These are phyloP conservation scores for Chlorella vulgaris DNA, from an alignment of 139 green algal species.

Conservation along the genomic window DNA sequence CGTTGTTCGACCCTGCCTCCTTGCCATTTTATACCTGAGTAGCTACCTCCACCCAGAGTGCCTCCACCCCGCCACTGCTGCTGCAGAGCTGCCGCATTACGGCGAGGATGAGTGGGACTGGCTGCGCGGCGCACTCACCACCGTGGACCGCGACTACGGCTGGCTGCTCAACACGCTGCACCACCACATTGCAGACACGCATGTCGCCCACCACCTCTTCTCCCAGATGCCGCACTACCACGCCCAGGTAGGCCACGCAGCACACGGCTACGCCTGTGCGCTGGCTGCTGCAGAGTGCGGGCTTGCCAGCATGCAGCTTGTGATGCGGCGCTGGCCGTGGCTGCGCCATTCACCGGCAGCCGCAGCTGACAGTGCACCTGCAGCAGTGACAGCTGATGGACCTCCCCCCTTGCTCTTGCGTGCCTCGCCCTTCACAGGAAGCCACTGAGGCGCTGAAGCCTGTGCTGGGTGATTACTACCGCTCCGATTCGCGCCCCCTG, in stretches of 20 bases:
- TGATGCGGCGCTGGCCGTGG: not conserved
- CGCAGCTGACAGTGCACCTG: not conserved
- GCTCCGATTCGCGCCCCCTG: slow-evolving; percentile 68
- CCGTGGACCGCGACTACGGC: slow-evolving; percentile 87
- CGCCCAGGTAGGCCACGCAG: slow-evolving; percentile 53
- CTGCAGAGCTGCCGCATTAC: slow-evolving; percentile 79
- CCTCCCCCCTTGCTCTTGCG: not conserved
- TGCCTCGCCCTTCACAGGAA: slow-evolving; percentile 56
- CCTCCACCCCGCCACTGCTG: not conserved
- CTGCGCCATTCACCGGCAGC: not conserved
- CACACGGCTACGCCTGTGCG: not conserved
- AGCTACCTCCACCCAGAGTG: not conserved
- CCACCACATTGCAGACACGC: slow-evolving; percentile 91
- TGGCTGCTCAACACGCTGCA: slow-evolving; percentile 74
- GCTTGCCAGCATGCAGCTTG: not conserved
- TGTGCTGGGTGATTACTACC: slow-evolving; percentile 81
- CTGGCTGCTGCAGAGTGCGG: not conserved
- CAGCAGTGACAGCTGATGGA: not conserved
- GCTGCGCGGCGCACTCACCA: slow-evolving; percentile 87
- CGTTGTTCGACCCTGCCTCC: too few relatives aligned
- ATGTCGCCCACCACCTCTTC: slow-evolving; percentile 95
- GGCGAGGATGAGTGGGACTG: slow-evolving; percentile 86
- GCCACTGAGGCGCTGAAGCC: slow-evolving; percentile 79
- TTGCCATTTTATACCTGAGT: not conserved
- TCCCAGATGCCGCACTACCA: slow-evolving; percentile 94